Evolutionary conservation across 2,329 filamentous ascomycete genomes (phyloP).

Genomic region (Nothopassalora personata): DNA sequence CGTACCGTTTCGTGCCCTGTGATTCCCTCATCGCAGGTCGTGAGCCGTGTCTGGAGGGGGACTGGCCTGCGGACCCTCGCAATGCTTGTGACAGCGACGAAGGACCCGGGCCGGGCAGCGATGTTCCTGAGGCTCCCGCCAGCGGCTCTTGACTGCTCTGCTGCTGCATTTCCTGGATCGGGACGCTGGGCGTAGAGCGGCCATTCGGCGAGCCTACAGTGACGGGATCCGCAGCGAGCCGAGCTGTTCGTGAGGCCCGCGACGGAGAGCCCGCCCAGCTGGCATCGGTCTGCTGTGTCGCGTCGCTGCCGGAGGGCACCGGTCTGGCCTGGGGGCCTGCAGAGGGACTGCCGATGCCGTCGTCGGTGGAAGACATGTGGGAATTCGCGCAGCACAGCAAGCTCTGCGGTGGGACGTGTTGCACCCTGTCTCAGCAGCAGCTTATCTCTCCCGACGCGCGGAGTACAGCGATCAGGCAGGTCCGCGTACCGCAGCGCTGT

Average conservation of each 20-base stretch:
- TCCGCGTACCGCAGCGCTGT: background rate
- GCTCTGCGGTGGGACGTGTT: background rate
- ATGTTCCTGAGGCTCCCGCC: conserved; percentile 51
- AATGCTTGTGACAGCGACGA: conserved; percentile 87
- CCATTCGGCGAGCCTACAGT: conserved; percentile 21
- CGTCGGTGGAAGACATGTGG: background rate
- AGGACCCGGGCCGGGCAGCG: conserved; percentile 68
- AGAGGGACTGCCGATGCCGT: conserved; percentile 3
- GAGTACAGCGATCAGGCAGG: background rate
- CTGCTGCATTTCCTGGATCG: conserved; percentile 45
- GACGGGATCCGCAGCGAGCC: conserved; percentile 26
- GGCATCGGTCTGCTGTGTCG: conserved; percentile 12
- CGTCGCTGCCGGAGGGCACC: conserved; percentile 19
- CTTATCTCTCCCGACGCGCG: background rate
- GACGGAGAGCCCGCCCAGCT: conserved; percentile 34
- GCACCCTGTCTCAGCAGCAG: background rate
- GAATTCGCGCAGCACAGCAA: background rate
- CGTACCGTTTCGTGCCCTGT: conserved; percentile 34
- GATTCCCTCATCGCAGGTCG: conserved; percentile 49
- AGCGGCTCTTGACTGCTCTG: conserved; percentile 54
- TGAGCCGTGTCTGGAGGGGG: conserved; percentile 62
- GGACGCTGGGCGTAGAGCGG: conserved; percentile 15
- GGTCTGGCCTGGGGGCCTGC: conserved; percentile 11
- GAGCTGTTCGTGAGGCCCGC: conserved; percentile 40
- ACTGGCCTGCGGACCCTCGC: conserved; percentile 65